phyloP scores from a whole-genome alignment of 2,329 filamentous ascomycete species.

The Hysterium pulicare region DNA sequence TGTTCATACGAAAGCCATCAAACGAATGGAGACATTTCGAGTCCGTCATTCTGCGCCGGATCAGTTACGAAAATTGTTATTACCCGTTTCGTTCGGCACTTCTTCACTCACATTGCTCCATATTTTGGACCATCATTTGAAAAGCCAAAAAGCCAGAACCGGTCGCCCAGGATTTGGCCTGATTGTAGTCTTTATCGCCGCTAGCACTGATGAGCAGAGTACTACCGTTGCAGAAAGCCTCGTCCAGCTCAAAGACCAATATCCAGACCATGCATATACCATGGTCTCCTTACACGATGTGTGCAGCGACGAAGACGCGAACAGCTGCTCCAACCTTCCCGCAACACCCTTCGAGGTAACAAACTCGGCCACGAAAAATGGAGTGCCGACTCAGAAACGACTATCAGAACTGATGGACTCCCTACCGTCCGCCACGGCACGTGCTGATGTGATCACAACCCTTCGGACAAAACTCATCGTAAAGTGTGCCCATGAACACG shows the following conservation, averaged over 20 bases:
- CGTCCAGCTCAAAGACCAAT: conserved; percentile 52
- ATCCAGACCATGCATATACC: conserved; percentile 64
- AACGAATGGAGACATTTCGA: conserved; percentile 68
- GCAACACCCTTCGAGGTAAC: background rate
- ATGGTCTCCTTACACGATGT: conserved; percentile 62
- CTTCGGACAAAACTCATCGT: conserved; percentile 71
- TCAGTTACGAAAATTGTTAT: conserved; percentile 57
- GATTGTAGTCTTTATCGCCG: conserved; percentile 49
- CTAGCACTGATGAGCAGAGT: conserved; percentile 29
- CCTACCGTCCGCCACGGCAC: conserved; percentile 71
- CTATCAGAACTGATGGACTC: conserved; percentile 55
- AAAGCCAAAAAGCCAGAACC: conserved; percentile 62
- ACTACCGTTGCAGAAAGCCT: conserved; percentile 11
- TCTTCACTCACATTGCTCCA: conserved; percentile 77
- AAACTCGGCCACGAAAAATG: background rate
- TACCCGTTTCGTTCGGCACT: conserved; percentile 79
- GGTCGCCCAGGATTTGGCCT: conserved; percentile 67
- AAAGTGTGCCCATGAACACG: conserved; percentile 43
- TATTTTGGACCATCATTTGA: conserved; percentile 67
- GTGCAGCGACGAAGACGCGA: conserved; percentile 11
- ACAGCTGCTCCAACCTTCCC: background rate
- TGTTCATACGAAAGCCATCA: conserved; percentile 73
- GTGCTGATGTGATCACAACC: conserved; percentile 68
- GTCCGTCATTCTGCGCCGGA: conserved; percentile 46
- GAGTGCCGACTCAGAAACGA: conserved; percentile 15